A percentile compares a stretch with the other conserved stretches of the same genome.
Evolutionary conservation across 2,329 filamentous ascomycete species (phyloP).

Genomic region (Cytospora chrysosperma): DNA sequence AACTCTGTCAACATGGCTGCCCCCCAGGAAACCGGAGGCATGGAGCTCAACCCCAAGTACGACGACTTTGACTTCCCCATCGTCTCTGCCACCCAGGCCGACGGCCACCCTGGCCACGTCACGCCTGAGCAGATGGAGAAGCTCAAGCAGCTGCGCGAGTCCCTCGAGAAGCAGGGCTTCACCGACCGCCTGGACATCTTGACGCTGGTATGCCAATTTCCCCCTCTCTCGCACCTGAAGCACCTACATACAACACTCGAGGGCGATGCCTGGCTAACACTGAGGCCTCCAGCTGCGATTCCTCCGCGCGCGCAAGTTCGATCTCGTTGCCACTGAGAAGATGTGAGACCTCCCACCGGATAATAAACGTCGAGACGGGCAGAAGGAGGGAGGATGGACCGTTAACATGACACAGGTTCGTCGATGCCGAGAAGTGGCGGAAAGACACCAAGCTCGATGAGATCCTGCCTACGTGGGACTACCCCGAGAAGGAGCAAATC

Average conservation of each 20-base stretch:
- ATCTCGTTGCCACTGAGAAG: conserved; percentile 76
- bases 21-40: conserved; percentile 33
- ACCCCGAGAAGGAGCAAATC: conserved; percentile 79
- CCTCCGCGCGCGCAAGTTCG: conserved; percentile 91
- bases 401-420: conserved; percentile 63
- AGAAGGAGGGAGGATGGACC: neutral
- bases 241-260: no score
- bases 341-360: conserved; percentile 63
- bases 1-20: conserved; percentile 28
- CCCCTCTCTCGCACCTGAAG: neutral
- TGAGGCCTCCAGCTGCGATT: conserved; percentile 67
- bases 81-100: conserved; percentile 64
- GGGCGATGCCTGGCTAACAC: conserved; percentile 18
- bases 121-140: conserved; percentile 85
- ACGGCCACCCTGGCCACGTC: conserved; percentile 85
- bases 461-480: conserved; percentile 77
- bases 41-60: conserved; percentile 82
- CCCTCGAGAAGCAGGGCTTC: conserved; percentile 81
- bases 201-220: conserved; percentile 67
- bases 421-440: conserved; percentile 89
- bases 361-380: neutral
- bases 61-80: conserved; percentile 94
- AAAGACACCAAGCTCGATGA: conserved; percentile 82
- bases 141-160: conserved; percentile 78
- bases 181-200: conserved; percentile 86